Percentiles rank a stretch among this genome's conserved stretches.
These are phyloP conservation scores for Pichia insulana DNA, from an alignment of 805 yeast species.

Conservation along the genomic window DNA sequence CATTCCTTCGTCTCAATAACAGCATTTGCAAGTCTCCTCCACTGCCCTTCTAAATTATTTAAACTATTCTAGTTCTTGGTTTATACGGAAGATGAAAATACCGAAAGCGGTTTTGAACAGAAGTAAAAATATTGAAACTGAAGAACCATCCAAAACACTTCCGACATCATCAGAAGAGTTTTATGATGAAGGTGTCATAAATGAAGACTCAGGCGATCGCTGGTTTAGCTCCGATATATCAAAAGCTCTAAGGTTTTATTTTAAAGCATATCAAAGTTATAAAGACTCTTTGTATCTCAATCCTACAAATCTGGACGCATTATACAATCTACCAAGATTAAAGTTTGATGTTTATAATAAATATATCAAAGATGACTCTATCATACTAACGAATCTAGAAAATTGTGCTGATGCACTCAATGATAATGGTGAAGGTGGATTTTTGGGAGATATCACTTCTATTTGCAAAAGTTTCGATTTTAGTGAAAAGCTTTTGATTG, in stretches of 20 bases:
- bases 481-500: constrained; percentile 24
- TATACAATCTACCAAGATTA: constrained; percentile 52
- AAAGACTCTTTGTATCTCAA: constrained; percentile 26
- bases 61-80: too few species aligned
- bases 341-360: constrained; percentile 49
- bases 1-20: too few species aligned
- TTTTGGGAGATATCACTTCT: constrained; percentile 31
- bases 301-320: constrained; percentile 33
- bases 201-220: constrained; percentile 70
- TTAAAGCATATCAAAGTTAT: constrained; percentile 43
- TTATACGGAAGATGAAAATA: constrained; percentile 4
- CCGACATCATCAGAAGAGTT: constrained; percentile 43
- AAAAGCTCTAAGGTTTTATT: constrained; percentile 58
- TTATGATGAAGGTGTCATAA: constrained; percentile 47
- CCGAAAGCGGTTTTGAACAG: constrained; percentile 12
- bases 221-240: constrained; percentile 61
- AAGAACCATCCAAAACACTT: constrained; percentile 5
- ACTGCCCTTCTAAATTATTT: too few species aligned
- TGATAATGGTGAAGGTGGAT: constrained; percentile 19
- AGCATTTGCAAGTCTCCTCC: too few species aligned
- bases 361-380: constrained; percentile 40
- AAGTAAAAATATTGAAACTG: constrained; percentile 2
- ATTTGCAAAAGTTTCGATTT: constrained; percentile 34
- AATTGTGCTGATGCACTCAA: constrained; percentile 27
- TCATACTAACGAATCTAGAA: constrained; percentile 27